These are phyloP conservation scores for Gonapodya prolifera DNA, from an alignment of 192 early-diverging fungal genomes.

Conservation along the genomic window DNA sequence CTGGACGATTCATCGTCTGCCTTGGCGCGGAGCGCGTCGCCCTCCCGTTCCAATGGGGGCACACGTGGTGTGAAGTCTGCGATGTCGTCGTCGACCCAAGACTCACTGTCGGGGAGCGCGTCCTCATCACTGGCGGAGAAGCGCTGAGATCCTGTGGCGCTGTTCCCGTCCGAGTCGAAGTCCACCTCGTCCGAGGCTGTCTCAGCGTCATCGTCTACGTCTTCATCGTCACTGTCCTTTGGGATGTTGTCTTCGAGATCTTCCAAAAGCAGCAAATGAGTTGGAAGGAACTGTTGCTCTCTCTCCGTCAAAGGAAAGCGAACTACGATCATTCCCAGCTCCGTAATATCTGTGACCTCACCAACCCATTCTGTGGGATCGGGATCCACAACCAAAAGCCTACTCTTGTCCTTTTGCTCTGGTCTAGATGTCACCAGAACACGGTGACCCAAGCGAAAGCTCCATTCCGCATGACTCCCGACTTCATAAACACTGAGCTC, in stretches of 20 bases:
- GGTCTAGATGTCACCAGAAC: not conserved
- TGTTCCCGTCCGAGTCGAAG: not conserved
- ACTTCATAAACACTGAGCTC: not conserved
- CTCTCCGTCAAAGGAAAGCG: not conserved
- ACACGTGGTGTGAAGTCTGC: not conserved
- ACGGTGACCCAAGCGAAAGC: not conserved
- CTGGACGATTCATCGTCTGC: not conserved
- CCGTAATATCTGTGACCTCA: not conserved
- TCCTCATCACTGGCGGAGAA: not conserved
- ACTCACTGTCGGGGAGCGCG: not conserved
- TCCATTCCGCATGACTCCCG: not conserved
- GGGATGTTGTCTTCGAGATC: not conserved
- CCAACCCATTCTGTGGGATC: conserved; percentile 2
- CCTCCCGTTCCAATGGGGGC: not conserved
- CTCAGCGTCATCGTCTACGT: not conserved
- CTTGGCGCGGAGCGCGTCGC: not conserved
- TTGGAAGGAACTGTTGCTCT: not conserved
- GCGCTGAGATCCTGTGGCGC: not conserved
- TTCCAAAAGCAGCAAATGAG: not conserved
- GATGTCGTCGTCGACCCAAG: not conserved
- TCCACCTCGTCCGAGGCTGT: not conserved
- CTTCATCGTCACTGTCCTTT: not conserved
- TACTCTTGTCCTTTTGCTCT: not conserved
- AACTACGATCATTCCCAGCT: not conserved
- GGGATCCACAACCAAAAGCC: not conserved